These are phyloP conservation scores for Raphanus hybrid DNA, from an alignment of 441 rosid genomes.

Conservation along the genomic window DNA sequence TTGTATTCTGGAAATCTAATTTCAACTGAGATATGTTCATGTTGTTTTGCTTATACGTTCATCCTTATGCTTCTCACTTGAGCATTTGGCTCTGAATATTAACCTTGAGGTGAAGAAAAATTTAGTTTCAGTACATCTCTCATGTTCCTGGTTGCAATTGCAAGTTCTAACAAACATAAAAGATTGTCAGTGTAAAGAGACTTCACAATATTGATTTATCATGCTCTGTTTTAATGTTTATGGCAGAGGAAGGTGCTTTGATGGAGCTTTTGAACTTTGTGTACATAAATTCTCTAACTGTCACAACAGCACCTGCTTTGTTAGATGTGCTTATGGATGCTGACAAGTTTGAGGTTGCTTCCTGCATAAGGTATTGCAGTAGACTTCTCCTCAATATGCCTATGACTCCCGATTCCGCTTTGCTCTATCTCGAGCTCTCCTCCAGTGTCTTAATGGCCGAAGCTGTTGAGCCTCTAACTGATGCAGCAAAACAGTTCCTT, in stretches of 20 bases:
- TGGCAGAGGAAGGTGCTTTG: constrained; percentile 72
- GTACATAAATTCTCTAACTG: constrained; percentile 58
- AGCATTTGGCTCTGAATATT: no score
- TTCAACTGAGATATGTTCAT: neutral
- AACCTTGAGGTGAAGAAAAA: no score
- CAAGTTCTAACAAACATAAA: neutral
- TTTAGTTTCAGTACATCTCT: no score
- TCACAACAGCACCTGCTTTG: constrained; percentile 58
- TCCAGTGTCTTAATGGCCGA: constrained; percentile 69
- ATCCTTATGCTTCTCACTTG: no score
- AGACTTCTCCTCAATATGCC: constrained; percentile 57
- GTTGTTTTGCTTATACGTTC: no score
- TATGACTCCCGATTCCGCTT: constrained; percentile 77
- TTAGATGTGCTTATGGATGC: constrained; percentile 80
- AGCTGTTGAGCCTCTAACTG: constrained; percentile 69
- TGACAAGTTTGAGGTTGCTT: constrained; percentile 78
- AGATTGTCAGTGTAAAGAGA: no score
- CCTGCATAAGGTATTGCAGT: constrained; percentile 77
- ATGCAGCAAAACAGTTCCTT: constrained; percentile 73
- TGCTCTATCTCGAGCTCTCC: constrained; percentile 73
- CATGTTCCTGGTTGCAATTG: no score
- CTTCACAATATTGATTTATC: neutral
- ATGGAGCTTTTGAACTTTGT: constrained; percentile 70
- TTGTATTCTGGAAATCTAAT: no score
- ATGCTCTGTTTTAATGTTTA: constrained; percentile 11